Evolutionary conservation across 805 yeast species (phyloP).

Genomic region (Barnettozyma populi): DNA sequence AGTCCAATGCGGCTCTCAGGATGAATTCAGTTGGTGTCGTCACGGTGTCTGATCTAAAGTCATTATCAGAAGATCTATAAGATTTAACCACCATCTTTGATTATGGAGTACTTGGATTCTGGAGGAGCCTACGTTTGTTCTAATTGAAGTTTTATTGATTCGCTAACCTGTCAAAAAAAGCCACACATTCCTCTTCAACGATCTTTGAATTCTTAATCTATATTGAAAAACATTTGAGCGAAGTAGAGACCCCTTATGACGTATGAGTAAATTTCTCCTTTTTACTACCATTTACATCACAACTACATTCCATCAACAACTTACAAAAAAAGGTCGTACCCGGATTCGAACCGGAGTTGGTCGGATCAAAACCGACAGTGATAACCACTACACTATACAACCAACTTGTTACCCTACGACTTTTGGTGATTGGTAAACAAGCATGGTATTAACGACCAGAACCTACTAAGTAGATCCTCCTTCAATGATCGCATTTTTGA

Average conservation of each 20-base stretch:
- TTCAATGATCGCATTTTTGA: too few species aligned
- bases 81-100: background rate
- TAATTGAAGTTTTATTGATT: too few species aligned
- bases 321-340: slow-evolving; percentile 61
- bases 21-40: slow-evolving; percentile 78
- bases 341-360: slow-evolving; percentile 85
- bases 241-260: too few species aligned
- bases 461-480: too few species aligned
- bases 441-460: too few species aligned
- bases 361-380: slow-evolving; percentile 59
- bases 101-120: background rate
- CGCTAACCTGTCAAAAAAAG: background rate
- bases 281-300: too few species aligned
- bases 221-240: too few species aligned
- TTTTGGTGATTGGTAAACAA: background rate
- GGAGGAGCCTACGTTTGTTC: too few species aligned
- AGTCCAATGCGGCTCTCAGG: slow-evolving; percentile 51
- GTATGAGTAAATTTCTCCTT: too few species aligned
- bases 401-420: slow-evolving; percentile 20
- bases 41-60: slow-evolving; percentile 77
- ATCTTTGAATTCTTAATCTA: too few species aligned
- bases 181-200: too few species aligned
- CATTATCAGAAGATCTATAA: slow-evolving; percentile 33
- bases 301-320: too few species aligned
- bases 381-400: slow-evolving; percentile 57